Evolutionary conservation across 768 basidiomycete species (phyloP), one percentile per base, ranked within the genome.

Genomic region (Imleria badia): DNA sequence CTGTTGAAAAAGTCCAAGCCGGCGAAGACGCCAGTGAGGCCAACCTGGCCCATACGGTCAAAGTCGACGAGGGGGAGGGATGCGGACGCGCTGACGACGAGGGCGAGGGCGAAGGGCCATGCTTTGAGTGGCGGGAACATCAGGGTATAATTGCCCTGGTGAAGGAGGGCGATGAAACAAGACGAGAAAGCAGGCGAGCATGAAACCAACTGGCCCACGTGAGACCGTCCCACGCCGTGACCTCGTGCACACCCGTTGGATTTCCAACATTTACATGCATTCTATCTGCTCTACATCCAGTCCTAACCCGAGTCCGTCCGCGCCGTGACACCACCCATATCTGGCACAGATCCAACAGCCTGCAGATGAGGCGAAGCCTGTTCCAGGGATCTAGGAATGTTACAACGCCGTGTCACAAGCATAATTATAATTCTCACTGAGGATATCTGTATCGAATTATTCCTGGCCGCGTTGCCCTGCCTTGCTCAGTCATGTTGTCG

Each of bases 21-120:
- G 22, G 88, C 81, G 67, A 98, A 99, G 33, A 89, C 79, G 53
- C 96, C 96, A 26, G 87, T 85, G 39, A 98, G 78, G 52, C 86
- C 94, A 46, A 98, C 94, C 51, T 80, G 86, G 59, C 96, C 96
- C 91, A 99, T 95, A 49, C 88, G 86, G 62, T 78, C 73, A 64
- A 85, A 87, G 71, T 90, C 88, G 63, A 89, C 76, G 56, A 76
- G 73, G 7, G 84, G 84, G 14, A 83, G 72, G 7, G 76, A 68
- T 10, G 78, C 80, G 55, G 62, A 66, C 20, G 44, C 63, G 52
- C 56, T 14, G 38, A 70, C 40, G 45, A 48, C 44, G 53, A 69
- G 54, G 41, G 60, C 12, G 54, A 68, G 52, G 66, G 50, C 62
- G 42, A 58, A 60, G 69, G 60, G 63, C 72, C 67, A 65, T 60